Percentiles rank a stretch among this genome's conserved stretches.
Evolutionary conservation across 495 filamentous ascomycete species (phyloP).

Genomic region (Podospora pseudoanserina): DNA sequence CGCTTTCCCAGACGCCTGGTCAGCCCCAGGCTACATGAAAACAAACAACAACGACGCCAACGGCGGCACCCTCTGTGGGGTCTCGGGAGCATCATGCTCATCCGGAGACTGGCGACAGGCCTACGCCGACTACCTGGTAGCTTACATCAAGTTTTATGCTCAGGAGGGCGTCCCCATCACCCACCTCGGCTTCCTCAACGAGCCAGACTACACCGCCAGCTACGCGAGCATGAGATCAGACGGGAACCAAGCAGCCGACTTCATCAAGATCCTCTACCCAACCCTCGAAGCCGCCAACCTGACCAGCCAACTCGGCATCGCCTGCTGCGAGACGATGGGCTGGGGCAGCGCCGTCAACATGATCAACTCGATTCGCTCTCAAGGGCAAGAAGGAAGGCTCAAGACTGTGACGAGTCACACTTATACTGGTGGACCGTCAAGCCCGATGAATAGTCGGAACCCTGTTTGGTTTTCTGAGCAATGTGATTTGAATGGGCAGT

Average conservation of each 20-base stretch:
- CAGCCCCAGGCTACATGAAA: conserved; percentile 54
- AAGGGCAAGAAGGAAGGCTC: conserved; percentile 28
- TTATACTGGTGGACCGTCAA: conserved; percentile 35
- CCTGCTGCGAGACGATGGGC: conserved; percentile 41
- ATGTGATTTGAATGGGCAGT: conserved; percentile 46
- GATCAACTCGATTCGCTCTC: conserved; percentile 36
- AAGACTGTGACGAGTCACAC: conserved; percentile 39
- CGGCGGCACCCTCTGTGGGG: conserved; percentile 54
- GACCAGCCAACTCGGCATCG: conserved; percentile 33
- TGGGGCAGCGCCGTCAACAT: conserved; percentile 41
- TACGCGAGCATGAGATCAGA: conserved; percentile 40
- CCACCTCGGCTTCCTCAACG: conserved; percentile 47
- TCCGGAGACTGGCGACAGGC: conserved; percentile 54
- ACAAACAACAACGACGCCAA: conserved; percentile 48
- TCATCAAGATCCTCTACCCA: conserved; percentile 39
- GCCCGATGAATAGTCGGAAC: conserved; percentile 33
- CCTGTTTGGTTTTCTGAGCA: conserved; percentile 42
- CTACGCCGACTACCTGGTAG: conserved; percentile 53
- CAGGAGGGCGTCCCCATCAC: conserved; percentile 49
- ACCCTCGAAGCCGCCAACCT: conserved; percentile 31
- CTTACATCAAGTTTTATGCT: conserved; percentile 50
- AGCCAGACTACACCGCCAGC: conserved; percentile 39
- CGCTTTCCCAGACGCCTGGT: conserved; percentile 30
- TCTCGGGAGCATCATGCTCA: conserved; percentile 41
- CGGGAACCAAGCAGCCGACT: conserved; percentile 40